A percentile compares a stretch with the other conserved stretches of the same genome.
Conservation (phyloP, 2,329 filamentous ascomycete species). For the Apiospora marii region DNA sequence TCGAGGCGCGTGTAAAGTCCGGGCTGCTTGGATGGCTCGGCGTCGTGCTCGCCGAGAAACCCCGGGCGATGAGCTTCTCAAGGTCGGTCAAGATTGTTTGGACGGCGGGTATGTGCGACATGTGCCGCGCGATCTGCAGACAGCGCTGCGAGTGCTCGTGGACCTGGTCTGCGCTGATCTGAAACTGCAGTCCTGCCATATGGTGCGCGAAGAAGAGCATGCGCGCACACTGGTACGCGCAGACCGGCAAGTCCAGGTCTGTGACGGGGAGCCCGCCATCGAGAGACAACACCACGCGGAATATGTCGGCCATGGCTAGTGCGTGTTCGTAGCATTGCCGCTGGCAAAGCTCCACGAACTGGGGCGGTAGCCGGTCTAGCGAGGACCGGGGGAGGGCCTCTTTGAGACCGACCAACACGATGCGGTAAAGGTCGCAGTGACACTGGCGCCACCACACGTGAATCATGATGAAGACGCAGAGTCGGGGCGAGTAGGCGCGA, state of each 20-base stretch:
- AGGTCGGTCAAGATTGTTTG: slow-evolving; percentile 58
- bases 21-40: slow-evolving; percentile 43
- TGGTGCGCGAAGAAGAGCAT: slow-evolving; percentile 51
- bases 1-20: slow-evolving; percentile 31
- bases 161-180: slow-evolving; percentile 54
- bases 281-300: slow-evolving; percentile 51
- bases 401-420: slow-evolving; percentile 50
- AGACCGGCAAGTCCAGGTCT: slow-evolving; percentile 52
- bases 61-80: slow-evolving; percentile 58
- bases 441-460: slow-evolving; percentile 51
- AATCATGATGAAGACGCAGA: slow-evolving; percentile 55
- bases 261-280: slow-evolving; percentile 44
- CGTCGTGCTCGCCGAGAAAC: slow-evolving; percentile 45
- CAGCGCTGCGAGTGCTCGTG: slow-evolving; percentile 60
- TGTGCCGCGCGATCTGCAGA: slow-evolving; percentile 58
- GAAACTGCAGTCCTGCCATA: slow-evolving; percentile 51
- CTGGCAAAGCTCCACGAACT: slow-evolving; percentile 42
- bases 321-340: slow-evolving; percentile 48
- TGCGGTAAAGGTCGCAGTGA: slow-evolving; percentile 53
- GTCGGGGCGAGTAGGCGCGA: slow-evolving; percentile 63
- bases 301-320: slow-evolving; percentile 62
- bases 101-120: slow-evolving; percentile 59
- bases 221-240: slow-evolving; percentile 50
- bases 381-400: slow-evolving; percentile 47
- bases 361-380: slow-evolving; percentile 38